These are phyloP conservation scores for Pisolithus orientalis DNA, from an alignment of 768 basidiomycete species.

Conservation along the genomic window DNA sequence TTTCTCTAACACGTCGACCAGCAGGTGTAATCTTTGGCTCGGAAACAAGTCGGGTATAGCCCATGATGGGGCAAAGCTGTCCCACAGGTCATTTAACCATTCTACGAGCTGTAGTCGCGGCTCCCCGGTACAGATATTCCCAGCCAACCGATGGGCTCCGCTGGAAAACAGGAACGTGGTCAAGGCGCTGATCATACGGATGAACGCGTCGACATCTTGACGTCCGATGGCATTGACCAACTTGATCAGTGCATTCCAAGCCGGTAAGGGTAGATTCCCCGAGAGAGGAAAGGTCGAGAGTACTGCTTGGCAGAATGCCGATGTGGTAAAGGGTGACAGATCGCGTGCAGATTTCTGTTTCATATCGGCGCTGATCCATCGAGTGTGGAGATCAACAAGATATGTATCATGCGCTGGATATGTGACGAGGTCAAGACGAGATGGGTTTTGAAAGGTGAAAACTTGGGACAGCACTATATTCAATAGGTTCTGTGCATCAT, in stretches of 20 bases:
- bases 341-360: background rate
- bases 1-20: slow-evolving; percentile 21
- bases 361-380: slow-evolving; percentile 28
- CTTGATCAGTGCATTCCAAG: slow-evolving; percentile 35
- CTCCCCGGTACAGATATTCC: background rate
- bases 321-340: slow-evolving; percentile 19
- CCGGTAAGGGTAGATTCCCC: slow-evolving; percentile 32
- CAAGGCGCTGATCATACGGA: slow-evolving; percentile 26
- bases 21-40: slow-evolving; percentile 7
- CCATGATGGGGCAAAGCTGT: slow-evolving; percentile 11
- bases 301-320: slow-evolving; percentile 20
- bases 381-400: slow-evolving; percentile 38
- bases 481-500: slow-evolving; percentile 41
- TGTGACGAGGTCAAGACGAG: slow-evolving; percentile 27
- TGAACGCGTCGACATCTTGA: slow-evolving; percentile 28
- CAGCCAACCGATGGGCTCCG: background rate
- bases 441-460: slow-evolving; percentile 21
- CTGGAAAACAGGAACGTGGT: slow-evolving; percentile 10
- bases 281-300: slow-evolving; percentile 13
- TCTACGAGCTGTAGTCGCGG: slow-evolving; percentile 13
- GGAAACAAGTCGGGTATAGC: background rate
- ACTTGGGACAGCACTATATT: slow-evolving; percentile 35
- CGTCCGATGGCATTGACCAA: slow-evolving; percentile 28
- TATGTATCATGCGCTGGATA: slow-evolving; percentile 43
- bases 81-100: slow-evolving; percentile 18